Evolutionary conservation across 106 monocot species (phyloP).

Genomic region (Xerophyta viscosa): DNA sequence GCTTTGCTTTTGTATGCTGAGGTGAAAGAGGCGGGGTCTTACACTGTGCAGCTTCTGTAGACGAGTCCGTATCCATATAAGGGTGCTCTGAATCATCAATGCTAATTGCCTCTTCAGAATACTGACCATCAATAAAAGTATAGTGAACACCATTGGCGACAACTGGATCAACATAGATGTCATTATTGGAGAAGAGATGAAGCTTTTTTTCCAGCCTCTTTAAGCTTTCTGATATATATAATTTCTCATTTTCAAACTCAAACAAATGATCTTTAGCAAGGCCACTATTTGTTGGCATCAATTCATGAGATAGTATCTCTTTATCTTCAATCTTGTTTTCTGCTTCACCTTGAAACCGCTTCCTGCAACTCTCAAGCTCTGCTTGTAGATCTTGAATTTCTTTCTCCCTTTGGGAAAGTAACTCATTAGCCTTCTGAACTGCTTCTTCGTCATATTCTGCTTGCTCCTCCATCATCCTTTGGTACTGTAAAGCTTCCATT

Average conservation of each 20-base stretch:
- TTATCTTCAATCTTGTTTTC: neutral
- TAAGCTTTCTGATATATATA: slow-evolving; percentile 44
- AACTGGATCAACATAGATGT: slow-evolving; percentile 14
- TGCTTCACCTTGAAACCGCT: too few species aligned
- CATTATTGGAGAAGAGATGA: slow-evolving; percentile 31
- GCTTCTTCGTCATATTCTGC: slow-evolving; percentile 82
- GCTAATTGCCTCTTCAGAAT: slow-evolving; percentile 3
- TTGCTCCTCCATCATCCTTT: slow-evolving; percentile 96
- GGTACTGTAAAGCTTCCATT: slow-evolving; percentile 94
- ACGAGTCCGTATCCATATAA: neutral
- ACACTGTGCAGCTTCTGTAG: neutral
- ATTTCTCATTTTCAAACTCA: slow-evolving; percentile 58
- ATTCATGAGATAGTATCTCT: neutral
- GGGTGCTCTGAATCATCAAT: neutral
- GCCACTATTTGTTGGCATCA: neutral
- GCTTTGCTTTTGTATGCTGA: neutral
- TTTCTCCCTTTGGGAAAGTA: slow-evolving; percentile 29
- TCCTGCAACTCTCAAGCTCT: too few species aligned
- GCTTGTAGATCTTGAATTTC: neutral
- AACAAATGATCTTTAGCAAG: slow-evolving; percentile 9
- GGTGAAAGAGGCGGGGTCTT: slow-evolving; percentile 4
- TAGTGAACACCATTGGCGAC: slow-evolving; percentile 11
- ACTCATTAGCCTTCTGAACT: slow-evolving; percentile 44
- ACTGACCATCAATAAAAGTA: slow-evolving; percentile 5
- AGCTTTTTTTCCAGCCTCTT: slow-evolving; percentile 52